Conservation (phyloP, 495 filamentous ascomycete species). For the Haplographium delicatum region DNA sequence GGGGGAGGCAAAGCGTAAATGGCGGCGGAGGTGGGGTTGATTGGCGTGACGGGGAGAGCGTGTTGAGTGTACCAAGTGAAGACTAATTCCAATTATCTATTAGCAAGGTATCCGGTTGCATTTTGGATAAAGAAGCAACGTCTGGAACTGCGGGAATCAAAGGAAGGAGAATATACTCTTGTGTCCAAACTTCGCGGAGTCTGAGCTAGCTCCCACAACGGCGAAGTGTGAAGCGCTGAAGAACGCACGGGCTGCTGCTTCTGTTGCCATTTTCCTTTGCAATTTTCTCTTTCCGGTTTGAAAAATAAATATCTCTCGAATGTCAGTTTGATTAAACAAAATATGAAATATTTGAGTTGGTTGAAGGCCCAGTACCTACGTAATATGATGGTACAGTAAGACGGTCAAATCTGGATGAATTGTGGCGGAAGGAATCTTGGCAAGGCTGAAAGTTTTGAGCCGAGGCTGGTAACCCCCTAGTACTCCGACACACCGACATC, state of each 20-base stretch:
- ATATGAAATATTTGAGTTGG: no score
- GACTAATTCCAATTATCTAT: constrained; percentile 44
- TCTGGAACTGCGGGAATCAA: neutral
- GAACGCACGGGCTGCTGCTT: constrained; percentile 66
- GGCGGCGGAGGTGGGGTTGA: constrained; percentile 66
- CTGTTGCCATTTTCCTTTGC: constrained; percentile 47
- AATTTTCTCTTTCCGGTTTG: no score
- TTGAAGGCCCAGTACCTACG: no score
- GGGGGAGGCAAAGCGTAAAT: constrained; percentile 47
- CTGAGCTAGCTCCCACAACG: constrained; percentile 84
- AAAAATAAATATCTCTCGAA: no score
- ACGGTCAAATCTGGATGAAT: no score
- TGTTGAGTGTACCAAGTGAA: constrained; percentile 84
- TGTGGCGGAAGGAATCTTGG: no score
- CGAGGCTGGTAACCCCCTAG: no score
- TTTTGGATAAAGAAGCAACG: neutral
- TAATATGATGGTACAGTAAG: no score
- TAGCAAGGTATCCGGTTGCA: neutral
- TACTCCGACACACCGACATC: no score
- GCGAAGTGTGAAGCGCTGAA: constrained; percentile 80
- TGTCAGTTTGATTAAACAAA: no score
- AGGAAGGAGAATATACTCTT: constrained; percentile 49
- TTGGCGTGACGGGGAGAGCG: constrained; percentile 67
- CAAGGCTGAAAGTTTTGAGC: no score
- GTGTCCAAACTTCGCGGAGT: constrained; percentile 83